Evolutionary conservation across 2,329 filamentous ascomycete species (phyloP), one percentile per base, ranked within the genome.

Genomic region (Scedosporium aurantiacum): DNA sequence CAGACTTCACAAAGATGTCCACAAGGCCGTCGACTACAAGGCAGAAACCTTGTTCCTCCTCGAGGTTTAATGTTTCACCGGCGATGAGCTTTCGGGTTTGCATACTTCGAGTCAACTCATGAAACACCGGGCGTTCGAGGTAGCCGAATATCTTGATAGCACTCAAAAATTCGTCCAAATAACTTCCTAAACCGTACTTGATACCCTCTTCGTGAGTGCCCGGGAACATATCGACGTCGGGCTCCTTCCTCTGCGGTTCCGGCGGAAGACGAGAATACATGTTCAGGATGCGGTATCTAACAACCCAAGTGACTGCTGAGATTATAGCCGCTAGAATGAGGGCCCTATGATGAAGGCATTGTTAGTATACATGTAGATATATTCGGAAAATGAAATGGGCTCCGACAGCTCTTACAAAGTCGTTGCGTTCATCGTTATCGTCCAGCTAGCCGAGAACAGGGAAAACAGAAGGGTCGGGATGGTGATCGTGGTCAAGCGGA

Each of bases 121-220:
- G 95, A 70, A 99, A 99, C 50, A 99, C 94, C 0, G 94, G 91
- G 27, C 94, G 85, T 72, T 99, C 94, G 52, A 99, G 79, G 70
- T 97, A 99, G 7, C 94, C 94, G 75, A 99, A 99, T 62, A 99
- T 94, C 74, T 97, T 99, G 77, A 99, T 99, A 32, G 95, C 94
- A 71, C 92, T 97, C 23, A 99, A 78, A 68, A 99, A 99, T 72
- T 99, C 95, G 74, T 99, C 94, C 27, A 99, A 80, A 68, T 99
- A 99, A 71, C 92, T 99, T n/a, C 91, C 86, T 54, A 99, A 79
- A 0, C 93, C 94, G 0, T 91, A 87, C 73, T 99, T 99, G 32
- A 86, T 86, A 64, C 92, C 91, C 58, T 89, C 89, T 66, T 96
- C 93, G 68, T 96, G 90, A 3, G 89, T 87, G 69, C 97, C 93